Base-by-base conservation (phyloP, 2,329 filamentous ascomycete species). In the Venturiaceae sp. region DNA sequence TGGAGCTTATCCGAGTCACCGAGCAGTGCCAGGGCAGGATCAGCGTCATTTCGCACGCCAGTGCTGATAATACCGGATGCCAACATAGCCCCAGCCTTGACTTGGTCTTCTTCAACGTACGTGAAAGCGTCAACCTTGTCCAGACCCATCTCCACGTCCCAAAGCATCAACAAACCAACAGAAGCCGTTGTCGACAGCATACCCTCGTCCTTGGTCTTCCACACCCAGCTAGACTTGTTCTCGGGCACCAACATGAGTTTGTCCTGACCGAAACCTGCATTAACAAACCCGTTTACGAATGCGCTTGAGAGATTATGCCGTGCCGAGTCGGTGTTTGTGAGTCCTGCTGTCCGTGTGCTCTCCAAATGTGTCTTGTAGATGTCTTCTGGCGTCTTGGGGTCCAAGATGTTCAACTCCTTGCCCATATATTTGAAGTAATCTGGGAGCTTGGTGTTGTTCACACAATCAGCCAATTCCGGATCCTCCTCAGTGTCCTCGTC, bases 281-380 rank as follows among this genome's bases (percentile, higher is more conserved):
- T 99, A 62, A 94, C 91, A 67, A 99, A 97, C 0, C 88, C 90
- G 68, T 99, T 99, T 63, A 99, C 95, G 65, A 99, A 97, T 3
- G 87, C 91, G 57, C 92, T 94, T 3, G 94, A 92, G 61, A 99
- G 81, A 68, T 99, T 99, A 77, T 99, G 92, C 66, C 91, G 83
- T 32, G 92, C 92, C 9, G 94, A 99, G 70, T 99, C 94, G 52
- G 95, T 84, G 69, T 96, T 96, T 11, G 92, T 96, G 75, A 96
- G 83, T 36, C 91, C 92, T 26, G 90, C 90, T 57, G 95, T 94
- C 62, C 95, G 84, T 66, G 87, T 95, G 76, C 89, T 97, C 75
- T 99, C 94, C 5, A 99, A 82, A 73, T 99, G 94, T 69, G 91
- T 96, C 79, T 99, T 99, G 82, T 99, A 99, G 67, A 99, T 99